Base-by-base conservation (phyloP, 306 rosid genomes). In the Prunus davidiana region DNA sequence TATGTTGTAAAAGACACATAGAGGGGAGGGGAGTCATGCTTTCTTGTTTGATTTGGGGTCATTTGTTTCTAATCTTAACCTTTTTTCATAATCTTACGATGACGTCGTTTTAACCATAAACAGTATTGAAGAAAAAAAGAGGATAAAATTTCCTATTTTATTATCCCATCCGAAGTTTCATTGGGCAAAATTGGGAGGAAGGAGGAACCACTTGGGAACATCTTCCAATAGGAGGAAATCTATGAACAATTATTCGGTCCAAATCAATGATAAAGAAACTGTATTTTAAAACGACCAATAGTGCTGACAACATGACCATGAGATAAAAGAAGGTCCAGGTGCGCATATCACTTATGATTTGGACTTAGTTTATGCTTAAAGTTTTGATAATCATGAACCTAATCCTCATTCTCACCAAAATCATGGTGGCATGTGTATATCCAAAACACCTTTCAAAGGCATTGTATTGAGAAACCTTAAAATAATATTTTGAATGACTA, bases 351-450 rank as follows among this genome's bases (percentile, higher is more conserved):
- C 74, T 22, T 58, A 64, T 64, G 83, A 55, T 79, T 74, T 13
- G 45, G 81, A 70, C 30, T 71, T 75, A 22, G 68, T 82, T 79
- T 61, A 67, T 60, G 80, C 18, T 27, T 74, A 78, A 65, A 76
- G 66, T 52, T 71, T 60, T 77, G 75, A 75, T 65, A 87, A 86
- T 86, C 75, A 86, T 86, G 85, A 81, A 83, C 86, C 83, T 63
- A 80, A 63, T 87, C 87, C 87, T 75, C 61, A 49, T 83, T 84
- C 80, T 77, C 71, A 82, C 52, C 84, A 84, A 86, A 89, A 91
- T 89, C 87, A 88, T 88, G 80, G 83, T 47, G 64, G 87, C 87
- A 87, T 87, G 90, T 76, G 87, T 76, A 51, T 69, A 65, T 6
- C 64, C 82, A 64, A 66, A 79, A 79, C 72, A 49, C 78, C 64